Percentiles rank a stretch among this genome's conserved stretches.
Evolutionary conservation across 768 basidiomycete genomes (phyloP).

Genomic region (Cytidiella melzeri): DNA sequence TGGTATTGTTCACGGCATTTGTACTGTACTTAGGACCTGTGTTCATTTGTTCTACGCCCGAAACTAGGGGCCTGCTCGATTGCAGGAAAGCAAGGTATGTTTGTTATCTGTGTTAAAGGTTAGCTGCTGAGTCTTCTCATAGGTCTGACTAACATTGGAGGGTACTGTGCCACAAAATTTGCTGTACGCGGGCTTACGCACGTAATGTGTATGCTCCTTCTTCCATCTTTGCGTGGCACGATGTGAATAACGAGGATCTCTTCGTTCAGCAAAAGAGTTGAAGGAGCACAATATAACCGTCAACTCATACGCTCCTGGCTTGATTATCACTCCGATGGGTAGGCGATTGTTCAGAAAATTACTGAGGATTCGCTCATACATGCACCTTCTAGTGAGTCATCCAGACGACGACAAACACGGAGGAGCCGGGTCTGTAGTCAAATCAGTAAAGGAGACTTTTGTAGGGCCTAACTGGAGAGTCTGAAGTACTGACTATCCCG

Average conservation of each 20-base stretch:
- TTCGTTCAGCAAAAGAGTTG: constrained; percentile 18
- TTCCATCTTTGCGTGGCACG: neutral
- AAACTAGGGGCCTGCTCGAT: constrained; percentile 18
- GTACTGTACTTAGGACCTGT: neutral
- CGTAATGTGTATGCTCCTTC: constrained; percentile 11
- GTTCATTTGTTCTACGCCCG: neutral
- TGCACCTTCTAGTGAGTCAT: neutral
- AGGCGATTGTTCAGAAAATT: neutral
- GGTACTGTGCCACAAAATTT: constrained; percentile 26
- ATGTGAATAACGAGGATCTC: neutral
- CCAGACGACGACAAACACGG: constrained; percentile 7
- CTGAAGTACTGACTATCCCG: neutral
- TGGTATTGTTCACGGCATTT: constrained; percentile 17
- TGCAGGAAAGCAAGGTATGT: constrained; percentile 18
- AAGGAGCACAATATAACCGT: constrained; percentile 22
- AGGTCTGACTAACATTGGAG: neutral
- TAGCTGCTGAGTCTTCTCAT: neutral
- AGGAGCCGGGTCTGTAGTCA: constrained; percentile 1
- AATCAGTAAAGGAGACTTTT: neutral
- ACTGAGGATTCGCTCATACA: neutral
- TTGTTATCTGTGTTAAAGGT: neutral
- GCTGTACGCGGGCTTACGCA: constrained; percentile 25
- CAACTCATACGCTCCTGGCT: constrained; percentile 26
- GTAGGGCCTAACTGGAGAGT: neutral
- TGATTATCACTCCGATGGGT: constrained; percentile 19